Evolutionary conservation across 768 basidiomycete genomes (phyloP).

Genomic region (Pilatotrama ljubarskyi): DNA sequence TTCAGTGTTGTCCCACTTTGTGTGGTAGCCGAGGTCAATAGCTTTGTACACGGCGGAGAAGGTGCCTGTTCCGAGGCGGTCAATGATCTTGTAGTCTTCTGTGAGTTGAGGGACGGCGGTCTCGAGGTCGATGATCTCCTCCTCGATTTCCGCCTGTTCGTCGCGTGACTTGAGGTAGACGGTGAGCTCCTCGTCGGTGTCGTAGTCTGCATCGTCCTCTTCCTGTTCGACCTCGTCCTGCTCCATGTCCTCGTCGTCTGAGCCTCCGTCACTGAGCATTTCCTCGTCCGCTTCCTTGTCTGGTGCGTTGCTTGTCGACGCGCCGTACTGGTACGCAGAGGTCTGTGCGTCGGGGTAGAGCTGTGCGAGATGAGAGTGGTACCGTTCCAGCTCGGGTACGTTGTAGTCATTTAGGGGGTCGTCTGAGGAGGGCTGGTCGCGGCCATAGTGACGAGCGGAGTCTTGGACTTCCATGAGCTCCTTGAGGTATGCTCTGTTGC

Average conservation of each 20-base stretch:
- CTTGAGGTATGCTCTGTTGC: slow-evolving; percentile 47
- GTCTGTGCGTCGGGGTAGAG: slow-evolving; percentile 37
- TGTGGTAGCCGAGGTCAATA: slow-evolving; percentile 72
- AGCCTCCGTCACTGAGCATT: slow-evolving; percentile 42
- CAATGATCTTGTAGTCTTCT: slow-evolving; percentile 74
- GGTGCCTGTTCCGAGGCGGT: slow-evolving; percentile 94
- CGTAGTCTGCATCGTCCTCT: slow-evolving; percentile 36
- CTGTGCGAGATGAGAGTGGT: slow-evolving; percentile 51
- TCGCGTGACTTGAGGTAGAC: slow-evolving; percentile 57
- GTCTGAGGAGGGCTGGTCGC: slow-evolving; percentile 46
- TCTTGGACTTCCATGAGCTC: slow-evolving; percentile 38
- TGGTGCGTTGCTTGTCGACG: background rate
- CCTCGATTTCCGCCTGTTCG: slow-evolving; percentile 71
- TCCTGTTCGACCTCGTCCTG: slow-evolving; percentile 32
- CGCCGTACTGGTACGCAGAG: slow-evolving; percentile 3
- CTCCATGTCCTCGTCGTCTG: slow-evolving; percentile 31
- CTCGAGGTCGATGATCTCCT: slow-evolving; percentile 76
- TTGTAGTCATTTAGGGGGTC: slow-evolving; percentile 47
- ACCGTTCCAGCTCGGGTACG: slow-evolving; percentile 43
- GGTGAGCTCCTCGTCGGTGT: slow-evolving; percentile 63
- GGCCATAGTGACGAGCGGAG: slow-evolving; percentile 21
- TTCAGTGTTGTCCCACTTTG: slow-evolving; percentile 71
- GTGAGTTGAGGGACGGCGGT: slow-evolving; percentile 64
- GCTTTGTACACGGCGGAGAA: slow-evolving; percentile 99
- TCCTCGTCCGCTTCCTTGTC: slow-evolving; percentile 44